Conservation (phyloP, 768 basidiomycete genomes). For the Neoboletus magnificus region DNA sequence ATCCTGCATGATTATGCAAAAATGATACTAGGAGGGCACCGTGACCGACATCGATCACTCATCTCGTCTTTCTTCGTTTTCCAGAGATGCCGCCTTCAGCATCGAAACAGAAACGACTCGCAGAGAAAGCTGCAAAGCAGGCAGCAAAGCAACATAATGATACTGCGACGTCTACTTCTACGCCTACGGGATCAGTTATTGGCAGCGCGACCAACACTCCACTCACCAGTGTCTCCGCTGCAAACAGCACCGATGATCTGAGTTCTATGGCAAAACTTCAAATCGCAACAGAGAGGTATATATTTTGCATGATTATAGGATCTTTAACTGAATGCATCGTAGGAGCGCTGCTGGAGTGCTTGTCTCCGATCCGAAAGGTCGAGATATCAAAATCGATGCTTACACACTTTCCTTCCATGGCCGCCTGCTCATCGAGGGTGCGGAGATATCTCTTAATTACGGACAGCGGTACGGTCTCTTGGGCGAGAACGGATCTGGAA, state of each 20-base stretch:
- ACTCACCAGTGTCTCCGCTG: constrained; percentile 76
- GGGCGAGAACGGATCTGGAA: constrained; percentile 98
- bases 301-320: background rate
- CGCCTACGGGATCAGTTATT: constrained; percentile 62
- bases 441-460: constrained; percentile 78
- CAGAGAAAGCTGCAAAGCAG: constrained; percentile 89
- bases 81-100: constrained; percentile 68
- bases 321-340: constrained; percentile 9
- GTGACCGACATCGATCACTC: constrained; percentile 32
- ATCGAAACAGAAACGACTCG: constrained; percentile 90
- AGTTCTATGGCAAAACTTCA: constrained; percentile 84
- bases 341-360: constrained; percentile 92
- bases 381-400: constrained; percentile 96
- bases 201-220: constrained; percentile 73
- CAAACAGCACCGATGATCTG: constrained; percentile 77
- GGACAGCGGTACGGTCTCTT: constrained; percentile 93
- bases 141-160: constrained; percentile 51
- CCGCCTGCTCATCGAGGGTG: constrained; percentile 66
- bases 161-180: constrained; percentile 48
- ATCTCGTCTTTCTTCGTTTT: constrained; percentile 9
- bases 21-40: constrained; percentile 5
- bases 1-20: constrained; percentile 21
- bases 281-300: constrained; percentile 85
- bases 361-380: constrained; percentile 85
- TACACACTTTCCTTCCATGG: constrained; percentile 98